Conservation (phyloP, 1,139 yeast genomes). For the Pichia cactophila region DNA sequence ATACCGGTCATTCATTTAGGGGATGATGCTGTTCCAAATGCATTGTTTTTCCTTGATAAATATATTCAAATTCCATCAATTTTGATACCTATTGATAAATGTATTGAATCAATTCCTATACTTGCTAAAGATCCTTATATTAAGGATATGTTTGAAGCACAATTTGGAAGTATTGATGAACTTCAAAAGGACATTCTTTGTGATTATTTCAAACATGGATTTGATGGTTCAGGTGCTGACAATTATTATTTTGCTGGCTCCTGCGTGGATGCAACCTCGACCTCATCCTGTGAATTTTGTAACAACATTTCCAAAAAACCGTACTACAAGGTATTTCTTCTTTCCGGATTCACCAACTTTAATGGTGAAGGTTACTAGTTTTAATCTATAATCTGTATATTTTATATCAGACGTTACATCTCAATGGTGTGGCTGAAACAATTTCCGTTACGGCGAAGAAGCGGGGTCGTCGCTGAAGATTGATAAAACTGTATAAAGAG, state of each 20-base stretch:
- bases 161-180: conserved; percentile 47
- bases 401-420: no score
- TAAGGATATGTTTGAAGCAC: conserved; percentile 42
- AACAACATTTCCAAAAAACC: conserved; percentile 56
- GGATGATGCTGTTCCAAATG: conserved; percentile 74
- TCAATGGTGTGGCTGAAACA: background rate
- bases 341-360: conserved; percentile 71
- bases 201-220: conserved; percentile 68
- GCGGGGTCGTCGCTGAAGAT: background rate
- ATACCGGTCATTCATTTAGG: conserved; percentile 71
- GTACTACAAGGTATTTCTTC: conserved; percentile 53
- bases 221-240: conserved; percentile 74
- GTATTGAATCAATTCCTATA: conserved; percentile 45
- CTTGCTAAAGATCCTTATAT: conserved; percentile 41
- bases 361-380: conserved; percentile 54
- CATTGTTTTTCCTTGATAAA: conserved; percentile 65
- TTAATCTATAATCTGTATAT: background rate
- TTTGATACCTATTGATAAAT: conserved; percentile 57
- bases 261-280: conserved; percentile 70
- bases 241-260: conserved; percentile 74
- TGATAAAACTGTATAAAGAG: background rate
- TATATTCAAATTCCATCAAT: conserved; percentile 70
- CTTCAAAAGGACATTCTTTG: conserved; percentile 47
- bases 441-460: conserved; percentile 3
- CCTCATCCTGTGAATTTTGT: conserved; percentile 77